phyloP scores from a whole-genome alignment of 164 flowering plant species.

The Berberis thunbergii region DNA sequence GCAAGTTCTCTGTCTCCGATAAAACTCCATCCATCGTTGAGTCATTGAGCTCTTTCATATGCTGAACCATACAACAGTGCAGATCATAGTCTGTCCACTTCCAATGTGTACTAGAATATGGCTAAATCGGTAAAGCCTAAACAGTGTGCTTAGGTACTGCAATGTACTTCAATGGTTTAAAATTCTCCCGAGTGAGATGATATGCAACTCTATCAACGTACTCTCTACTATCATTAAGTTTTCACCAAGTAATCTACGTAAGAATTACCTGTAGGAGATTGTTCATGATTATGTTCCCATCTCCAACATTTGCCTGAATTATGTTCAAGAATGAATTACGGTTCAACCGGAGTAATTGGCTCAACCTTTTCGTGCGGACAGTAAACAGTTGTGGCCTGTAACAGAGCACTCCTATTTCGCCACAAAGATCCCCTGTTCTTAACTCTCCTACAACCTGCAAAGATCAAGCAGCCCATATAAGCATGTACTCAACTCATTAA shows the following conservation, averaged over 20 bases:
- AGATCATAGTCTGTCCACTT: background rate
- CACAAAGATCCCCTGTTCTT: constrained; percentile 64
- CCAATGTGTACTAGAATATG: no score
- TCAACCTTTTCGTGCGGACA: constrained; percentile 72
- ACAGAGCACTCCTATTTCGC: constrained; percentile 95
- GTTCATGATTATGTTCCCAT: constrained; percentile 88
- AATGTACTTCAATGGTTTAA: no score
- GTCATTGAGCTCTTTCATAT: constrained; percentile 59
- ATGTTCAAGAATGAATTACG: constrained; percentile 79
- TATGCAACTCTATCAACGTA: no score
- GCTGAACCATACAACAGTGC: constrained; percentile 32
- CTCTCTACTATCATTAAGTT: background rate
- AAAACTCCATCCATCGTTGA: constrained; percentile 76
- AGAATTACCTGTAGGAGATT: constrained; percentile 80
- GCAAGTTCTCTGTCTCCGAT: constrained; percentile 76
- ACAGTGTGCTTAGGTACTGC: background rate
- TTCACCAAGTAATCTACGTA: background rate
- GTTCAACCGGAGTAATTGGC: constrained; percentile 74
- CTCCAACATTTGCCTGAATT: constrained; percentile 87
- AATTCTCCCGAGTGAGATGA: no score
- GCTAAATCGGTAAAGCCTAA: background rate
- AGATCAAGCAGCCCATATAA: background rate
- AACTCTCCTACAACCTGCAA: constrained; percentile 68
- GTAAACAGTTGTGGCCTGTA: constrained; percentile 90
- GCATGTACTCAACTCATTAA: background rate